Conservation (phyloP, 805 yeast species). For the Jamesozyma hellenica region DNA sequence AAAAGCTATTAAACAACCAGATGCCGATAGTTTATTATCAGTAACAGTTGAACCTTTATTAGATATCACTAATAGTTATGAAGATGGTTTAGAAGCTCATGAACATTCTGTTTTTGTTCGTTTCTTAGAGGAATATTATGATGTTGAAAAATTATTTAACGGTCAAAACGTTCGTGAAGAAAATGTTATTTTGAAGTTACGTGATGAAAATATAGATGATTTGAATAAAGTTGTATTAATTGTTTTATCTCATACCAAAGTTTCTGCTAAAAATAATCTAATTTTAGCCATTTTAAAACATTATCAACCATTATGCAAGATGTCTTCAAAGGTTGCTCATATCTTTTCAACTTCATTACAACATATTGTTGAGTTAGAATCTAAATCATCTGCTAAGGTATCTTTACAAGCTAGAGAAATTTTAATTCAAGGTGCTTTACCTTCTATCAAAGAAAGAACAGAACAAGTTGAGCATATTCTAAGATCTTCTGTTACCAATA, state of each 20-base stretch:
- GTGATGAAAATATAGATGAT: slow-evolving; percentile 79
- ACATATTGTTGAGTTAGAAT: slow-evolving; percentile 76
- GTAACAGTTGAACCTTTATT: slow-evolving; percentile 64
- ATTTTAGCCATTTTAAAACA: slow-evolving; percentile 74
- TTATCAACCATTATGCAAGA: slow-evolving; percentile 71
- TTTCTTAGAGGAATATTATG: slow-evolving; percentile 61
- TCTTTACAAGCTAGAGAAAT: slow-evolving; percentile 93
- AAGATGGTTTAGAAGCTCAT: slow-evolving; percentile 70
- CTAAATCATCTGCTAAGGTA: slow-evolving; percentile 86
- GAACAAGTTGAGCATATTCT: slow-evolving; percentile 95
- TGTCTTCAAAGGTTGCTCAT: slow-evolving; percentile 57
- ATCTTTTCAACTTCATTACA: slow-evolving; percentile 64
- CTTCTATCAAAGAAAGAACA: slow-evolving; percentile 89
- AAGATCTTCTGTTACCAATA: slow-evolving; percentile 80
- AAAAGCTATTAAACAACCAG: slow-evolving; percentile 42
- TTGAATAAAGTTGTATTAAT: slow-evolving; percentile 60
- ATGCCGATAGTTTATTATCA: slow-evolving; percentile 42
- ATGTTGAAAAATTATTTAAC: slow-evolving; percentile 68
- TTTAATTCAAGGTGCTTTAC: slow-evolving; percentile 91
- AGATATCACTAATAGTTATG: slow-evolving; percentile 58
- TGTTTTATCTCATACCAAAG: slow-evolving; percentile 84
- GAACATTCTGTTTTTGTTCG: slow-evolving; percentile 68
- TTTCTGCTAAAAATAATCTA: slow-evolving; percentile 85
- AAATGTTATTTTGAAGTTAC: slow-evolving; percentile 72
- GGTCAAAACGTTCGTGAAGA: slow-evolving; percentile 76